Conservation (phyloP, 768 basidiomycete genomes). For the Boletus reticulatus region DNA sequence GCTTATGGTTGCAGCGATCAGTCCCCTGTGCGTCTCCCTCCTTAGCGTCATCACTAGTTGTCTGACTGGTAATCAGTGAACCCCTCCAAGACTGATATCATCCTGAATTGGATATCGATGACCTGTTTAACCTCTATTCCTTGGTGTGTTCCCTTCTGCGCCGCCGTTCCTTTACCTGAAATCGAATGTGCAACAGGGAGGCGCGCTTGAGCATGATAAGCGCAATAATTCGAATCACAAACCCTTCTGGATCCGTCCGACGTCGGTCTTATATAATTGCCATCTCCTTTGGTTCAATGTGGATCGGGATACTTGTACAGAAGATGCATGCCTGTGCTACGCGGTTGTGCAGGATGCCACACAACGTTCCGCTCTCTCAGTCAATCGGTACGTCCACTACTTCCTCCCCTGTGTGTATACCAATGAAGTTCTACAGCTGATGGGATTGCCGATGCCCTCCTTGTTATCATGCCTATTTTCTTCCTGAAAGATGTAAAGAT, state of each 20-base stretch:
- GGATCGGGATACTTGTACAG: conserved; percentile 1
- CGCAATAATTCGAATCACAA: conserved; percentile 5
- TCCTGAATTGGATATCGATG: conserved; percentile 4
- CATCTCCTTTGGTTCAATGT: conserved; percentile 14
- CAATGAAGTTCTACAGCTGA: conserved; percentile 14
- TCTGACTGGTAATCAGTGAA: background rate
- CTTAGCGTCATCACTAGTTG: background rate
- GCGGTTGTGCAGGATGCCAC: background rate
- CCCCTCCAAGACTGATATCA: background rate
- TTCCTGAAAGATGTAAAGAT: conserved; percentile 16
- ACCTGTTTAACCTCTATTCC: conserved; percentile 3
- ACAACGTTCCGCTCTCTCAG: conserved; percentile 8
- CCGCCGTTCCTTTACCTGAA: background rate
- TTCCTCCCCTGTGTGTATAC: background rate
- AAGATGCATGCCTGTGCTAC: conserved; percentile 4
- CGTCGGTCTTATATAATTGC: background rate
- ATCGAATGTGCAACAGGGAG: conserved; percentile 1
- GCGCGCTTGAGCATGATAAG: conserved; percentile 19
- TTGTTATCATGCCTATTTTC: conserved; percentile 14
- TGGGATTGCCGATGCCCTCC: conserved; percentile 12
- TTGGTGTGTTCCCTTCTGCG: conserved; percentile 4
- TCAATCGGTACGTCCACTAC: conserved; percentile 10
- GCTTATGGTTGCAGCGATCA: conserved; percentile 3
- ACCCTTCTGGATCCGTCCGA: background rate
- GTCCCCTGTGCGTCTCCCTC: background rate